Evolutionary conservation across 2,329 filamentous ascomycete species (phyloP), one percentile per base, ranked within the genome.

Genomic region (Aspergillus sp.): DNA sequence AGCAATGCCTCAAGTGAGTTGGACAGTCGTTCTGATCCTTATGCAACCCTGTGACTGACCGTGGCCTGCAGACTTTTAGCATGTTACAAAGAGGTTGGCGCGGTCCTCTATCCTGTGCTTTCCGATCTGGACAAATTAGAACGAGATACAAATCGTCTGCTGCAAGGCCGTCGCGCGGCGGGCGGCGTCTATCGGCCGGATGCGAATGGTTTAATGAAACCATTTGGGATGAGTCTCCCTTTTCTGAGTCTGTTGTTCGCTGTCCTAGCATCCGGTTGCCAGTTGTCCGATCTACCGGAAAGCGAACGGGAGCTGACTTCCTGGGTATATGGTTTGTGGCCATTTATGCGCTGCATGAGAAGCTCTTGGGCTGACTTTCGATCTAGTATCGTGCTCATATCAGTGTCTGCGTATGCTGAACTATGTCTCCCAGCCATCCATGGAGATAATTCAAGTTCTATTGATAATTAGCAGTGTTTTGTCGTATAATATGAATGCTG

Each of bases 401-500:
- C 83, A 86, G 64, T 85, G 83, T 62, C 68, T 86, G 38, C 80
- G 83, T 7, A 82, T 85, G 68, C 80, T 82, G 47, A 86, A 86
- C 59, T 86, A 85, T 70, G 71, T 86, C 6, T 84, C 83, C 2
- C 80, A 83, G 58, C 80, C 82, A 25, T 81, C 78, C 13, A 65
- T 85, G 31, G 81, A 85, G 58, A 81, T 79, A 46, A 83, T 86
- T 48, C 82, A 86, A 62, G 81, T 82, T 1, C 74, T 86, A 34
- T 71, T 86, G 17, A 81, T 86, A 21, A 82, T 86, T 23, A 81
- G 82, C 57, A 84, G 84, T 64, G 83, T 83, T 47, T 76, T 84
- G 36, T 82, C 81, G 1, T 83, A 84, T 64, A 84, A 83, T 60
- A 84, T 83, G 81, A 86, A 86, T 55, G 82, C 83, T 14, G 83